Base-by-base conservation (phyloP, 768 basidiomycete genomes). In the Boletus fagicola region DNA sequence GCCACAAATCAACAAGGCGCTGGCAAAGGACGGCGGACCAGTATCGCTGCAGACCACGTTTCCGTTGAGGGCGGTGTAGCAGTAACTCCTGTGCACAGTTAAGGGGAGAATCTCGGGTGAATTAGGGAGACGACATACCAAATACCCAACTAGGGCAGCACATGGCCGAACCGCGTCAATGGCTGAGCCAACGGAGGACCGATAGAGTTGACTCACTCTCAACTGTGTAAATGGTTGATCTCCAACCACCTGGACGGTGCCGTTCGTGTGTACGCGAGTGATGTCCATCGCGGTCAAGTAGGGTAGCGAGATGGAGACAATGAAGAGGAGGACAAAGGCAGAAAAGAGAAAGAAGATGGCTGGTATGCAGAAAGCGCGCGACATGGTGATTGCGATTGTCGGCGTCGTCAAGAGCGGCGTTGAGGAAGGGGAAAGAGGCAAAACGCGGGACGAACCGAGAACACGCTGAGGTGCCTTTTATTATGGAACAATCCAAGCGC, bases 251-350 rank as follows among this genome's bases (percentile, higher is more conserved):
- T 72, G 55, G 51, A 62, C 57, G 40, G 75, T 18, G 57, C 74
- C 43, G 24, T 65, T 73, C 53, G 85, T 83, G 52, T 81, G 78
- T 12, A 81, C 77, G 30, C 88, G 84, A 15, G 80, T 77, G 65
- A 92, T 76, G 71, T 90, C 89, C 62, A 90, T 74, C 0, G 79
- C 82, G 20, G 84, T 76, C 22, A 92, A 76, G 72, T 75, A 84
- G 1, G 90, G 90, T 4, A 90, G 74, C 16, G 89, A 91, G 49
- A 92, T 77, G 13, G 88, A 84, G 33, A 84, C 81, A 60, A 91
- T 73, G 67, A 90, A 75, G 62, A 80, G 81, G 59, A 91, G 80
- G 2, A 86, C 78, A 56, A 90, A 80, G 28, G 90, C 88, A 44
- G 70, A 73, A 64, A 82, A 75, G 52, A 90, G 73, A 62, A 83